Base-by-base conservation (phyloP, 2,329 filamentous ascomycete genomes). In the Colletotrichum spinosum region DNA sequence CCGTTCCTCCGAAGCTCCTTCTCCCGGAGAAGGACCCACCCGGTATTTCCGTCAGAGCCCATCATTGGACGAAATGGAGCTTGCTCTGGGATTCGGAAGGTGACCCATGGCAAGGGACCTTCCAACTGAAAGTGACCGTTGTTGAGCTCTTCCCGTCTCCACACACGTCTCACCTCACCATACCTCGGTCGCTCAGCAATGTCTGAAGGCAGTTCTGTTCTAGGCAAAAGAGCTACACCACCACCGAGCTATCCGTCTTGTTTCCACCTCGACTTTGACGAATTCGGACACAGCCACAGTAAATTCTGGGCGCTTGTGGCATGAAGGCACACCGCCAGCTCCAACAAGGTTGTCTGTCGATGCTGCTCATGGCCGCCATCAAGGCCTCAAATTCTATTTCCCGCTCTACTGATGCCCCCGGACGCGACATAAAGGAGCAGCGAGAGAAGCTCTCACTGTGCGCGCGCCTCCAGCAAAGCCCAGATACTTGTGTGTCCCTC, bases 261-360 rank as follows among this genome's bases (percentile, higher is more conserved):
- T 25, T 25, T 25, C 25, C 25, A 25, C 25, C 25, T 25, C 42
- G 15, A 38, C 35, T 8, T 13, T 12, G 25, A 53, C 49, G 49
- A 33, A 38, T 45, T 56, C 41, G 52, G 48, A 62, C 53, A 56
- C 34, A 57, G 52, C 46, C 59, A 57, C 37, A 37, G 46, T 52
- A 65, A 55, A 37, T 34, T 2, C 46, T 12, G 48, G 25, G 52
- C 53, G 15, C 52, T 39, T 34, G 13, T 35, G 58, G 25, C 34
- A 38, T 37, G 53, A 61, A 39, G 45, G 56, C 34, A 55, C 56
- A 37, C 58, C 62, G 42, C 48, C 53, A 65, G 62, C 62, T 62
- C 25, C 33, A 10, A 38, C n/a, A 52, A 58, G 55, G 46, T 59
- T 34, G n/a, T 12, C 17, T 15, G 34, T 48, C 33, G 54, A 45